Evolutionary conservation across 2,329 filamentous ascomycete species (phyloP).

Genomic region (Talaromyces rugulosus): DNA sequence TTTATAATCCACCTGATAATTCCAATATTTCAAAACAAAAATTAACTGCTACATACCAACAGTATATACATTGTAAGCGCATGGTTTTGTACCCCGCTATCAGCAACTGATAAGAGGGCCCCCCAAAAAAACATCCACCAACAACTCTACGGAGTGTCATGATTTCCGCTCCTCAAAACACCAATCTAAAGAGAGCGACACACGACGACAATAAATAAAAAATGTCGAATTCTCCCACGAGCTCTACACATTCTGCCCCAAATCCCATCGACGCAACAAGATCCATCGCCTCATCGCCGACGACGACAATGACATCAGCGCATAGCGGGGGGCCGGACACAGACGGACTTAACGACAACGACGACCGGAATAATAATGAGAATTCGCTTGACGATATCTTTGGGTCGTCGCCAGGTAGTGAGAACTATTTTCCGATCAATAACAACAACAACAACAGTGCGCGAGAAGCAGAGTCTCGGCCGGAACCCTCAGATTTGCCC

Average conservation of each 20-base stretch:
- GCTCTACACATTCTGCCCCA: conserved; percentile 8
- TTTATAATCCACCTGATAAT: too few relatives aligned
- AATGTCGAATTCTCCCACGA: conserved; percentile 11
- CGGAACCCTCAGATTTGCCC: conserved; percentile 63
- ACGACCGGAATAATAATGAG: conserved; percentile 13
- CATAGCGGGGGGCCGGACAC: neutral
- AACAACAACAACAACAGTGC: neutral
- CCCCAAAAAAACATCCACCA: neutral
- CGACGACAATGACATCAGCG: neutral
- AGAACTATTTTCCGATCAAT: neutral
- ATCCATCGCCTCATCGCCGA: neutral
- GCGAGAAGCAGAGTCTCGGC: neutral
- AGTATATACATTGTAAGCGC: neutral
- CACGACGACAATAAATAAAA: neutral
- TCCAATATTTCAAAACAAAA: neutral
- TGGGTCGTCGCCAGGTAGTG: conserved; percentile 30
- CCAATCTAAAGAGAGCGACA: neutral
- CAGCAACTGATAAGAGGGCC: neutral
- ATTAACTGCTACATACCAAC: neutral
- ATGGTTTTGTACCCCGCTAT: neutral
- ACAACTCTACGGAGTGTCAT: too few relatives aligned
- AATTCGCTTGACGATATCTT: conserved; percentile 39
- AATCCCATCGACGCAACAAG: neutral
- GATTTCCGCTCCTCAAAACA: too few relatives aligned
- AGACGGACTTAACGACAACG: neutral